Evolutionary conservation across 2,329 filamentous ascomycete genomes (phyloP).

Genomic region (Aspergillus cejpii): DNA sequence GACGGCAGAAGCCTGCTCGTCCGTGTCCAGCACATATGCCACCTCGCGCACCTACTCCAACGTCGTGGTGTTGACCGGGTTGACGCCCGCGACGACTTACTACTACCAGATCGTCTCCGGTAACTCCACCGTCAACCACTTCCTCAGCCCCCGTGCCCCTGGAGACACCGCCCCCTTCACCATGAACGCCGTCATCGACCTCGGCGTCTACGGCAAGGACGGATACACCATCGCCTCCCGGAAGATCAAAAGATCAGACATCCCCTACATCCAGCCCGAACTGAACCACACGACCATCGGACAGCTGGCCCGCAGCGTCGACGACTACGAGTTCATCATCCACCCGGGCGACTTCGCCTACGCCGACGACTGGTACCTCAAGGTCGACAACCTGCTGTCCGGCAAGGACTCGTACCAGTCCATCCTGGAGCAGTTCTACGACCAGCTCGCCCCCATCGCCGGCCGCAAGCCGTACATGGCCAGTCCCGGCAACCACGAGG

Average conservation of each 20-base stretch:
- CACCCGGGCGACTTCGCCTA: conserved; percentile 49
- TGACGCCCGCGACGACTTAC: conserved; percentile 51
- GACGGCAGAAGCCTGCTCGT: conserved; percentile 41
- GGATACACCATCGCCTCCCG: conserved; percentile 47
- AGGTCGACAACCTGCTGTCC: conserved; percentile 42
- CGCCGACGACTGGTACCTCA: conserved; percentile 52
- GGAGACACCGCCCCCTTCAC: conserved; percentile 52
- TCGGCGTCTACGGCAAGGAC: conserved; percentile 50
- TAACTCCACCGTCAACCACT: conserved; percentile 50
- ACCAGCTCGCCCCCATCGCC: conserved; percentile 50
- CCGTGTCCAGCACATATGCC: conserved; percentile 45
- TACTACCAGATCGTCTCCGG: conserved; percentile 55
- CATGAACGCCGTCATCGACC: conserved; percentile 49
- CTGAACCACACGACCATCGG: conserved; percentile 56
- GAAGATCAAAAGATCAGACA: conserved; percentile 44
- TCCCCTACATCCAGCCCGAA: conserved; percentile 46
- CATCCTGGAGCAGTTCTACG: conserved; percentile 53
- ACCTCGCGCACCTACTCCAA: conserved; percentile 52
- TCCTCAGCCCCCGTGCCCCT: conserved; percentile 48
- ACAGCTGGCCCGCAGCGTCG: conserved; percentile 46
- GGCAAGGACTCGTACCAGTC: conserved; percentile 50
- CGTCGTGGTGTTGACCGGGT: conserved; percentile 41
- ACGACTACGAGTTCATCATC: conserved; percentile 49
- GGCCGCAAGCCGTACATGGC: conserved; percentile 53
- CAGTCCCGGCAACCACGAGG: conserved; percentile 55